Conservation (phyloP, 441 rosid species). For the Erodium trifolium region DNA sequence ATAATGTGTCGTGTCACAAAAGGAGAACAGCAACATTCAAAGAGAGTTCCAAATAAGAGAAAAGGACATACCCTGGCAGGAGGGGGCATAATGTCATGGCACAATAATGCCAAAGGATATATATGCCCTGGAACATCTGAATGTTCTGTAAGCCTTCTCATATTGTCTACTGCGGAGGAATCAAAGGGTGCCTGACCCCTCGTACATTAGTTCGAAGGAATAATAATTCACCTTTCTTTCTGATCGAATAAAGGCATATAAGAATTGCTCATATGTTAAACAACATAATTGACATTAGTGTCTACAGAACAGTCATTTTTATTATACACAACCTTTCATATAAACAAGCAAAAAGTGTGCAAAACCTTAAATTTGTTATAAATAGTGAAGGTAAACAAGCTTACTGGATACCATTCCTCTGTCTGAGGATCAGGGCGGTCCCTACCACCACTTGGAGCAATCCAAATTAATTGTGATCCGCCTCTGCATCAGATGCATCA, state of each 20-base stretch:
- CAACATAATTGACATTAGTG: not conserved
- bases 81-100: conserved; percentile 95
- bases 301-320: not conserved
- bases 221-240: not conserved
- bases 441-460: conserved; percentile 97
- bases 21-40: conserved; percentile 4
- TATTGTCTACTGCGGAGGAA: conserved; percentile 81
- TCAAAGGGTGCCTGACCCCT: conserved; percentile 83
- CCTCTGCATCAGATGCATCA: conserved; percentile 39
- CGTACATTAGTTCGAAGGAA: conserved; percentile 32
- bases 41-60: conserved; percentile 12
- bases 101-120: conserved; percentile 74
- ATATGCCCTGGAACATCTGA: conserved; percentile 76
- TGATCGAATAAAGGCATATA: not conserved
- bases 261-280: not conserved
- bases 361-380: not conserved
- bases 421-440: conserved; percentile 86
- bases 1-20: conserved; percentile 17
- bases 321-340: not conserved
- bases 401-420: conserved; percentile 81
- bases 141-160: conserved; percentile 82
- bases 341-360: not conserved
- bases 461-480: conserved; percentile 80
- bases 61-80: conserved; percentile 49
- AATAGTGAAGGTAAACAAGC: conserved; percentile 22